phyloP scores from a whole-genome alignment of 2,329 filamentous ascomycete species.

The Aspergillus pseudotamarii region DNA sequence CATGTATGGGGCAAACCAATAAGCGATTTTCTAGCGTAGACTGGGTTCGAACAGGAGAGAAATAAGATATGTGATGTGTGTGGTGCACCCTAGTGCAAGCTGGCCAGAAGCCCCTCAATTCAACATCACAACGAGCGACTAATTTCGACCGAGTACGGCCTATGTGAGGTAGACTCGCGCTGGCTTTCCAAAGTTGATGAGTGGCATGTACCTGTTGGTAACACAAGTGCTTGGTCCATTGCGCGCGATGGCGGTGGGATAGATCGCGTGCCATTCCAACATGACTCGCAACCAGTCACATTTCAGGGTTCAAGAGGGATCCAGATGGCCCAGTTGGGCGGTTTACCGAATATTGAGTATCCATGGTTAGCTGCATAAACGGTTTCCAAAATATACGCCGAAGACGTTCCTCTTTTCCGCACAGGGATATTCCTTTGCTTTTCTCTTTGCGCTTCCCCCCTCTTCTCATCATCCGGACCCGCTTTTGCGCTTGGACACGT shows the following conservation, averaged over 20 bases:
- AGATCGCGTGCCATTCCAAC: conserved; percentile 12
- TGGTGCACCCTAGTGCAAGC: not conserved
- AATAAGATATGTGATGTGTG: not conserved
- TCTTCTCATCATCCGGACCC: not conserved
- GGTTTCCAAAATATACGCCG: conserved; percentile 15
- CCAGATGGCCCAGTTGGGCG: not conserved
- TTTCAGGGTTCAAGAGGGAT: conserved; percentile 6
- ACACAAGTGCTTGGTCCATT: conserved; percentile 3
- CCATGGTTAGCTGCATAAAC: conserved; percentile 19
- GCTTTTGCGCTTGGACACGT: conserved; percentile 1
- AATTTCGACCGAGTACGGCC: not conserved
- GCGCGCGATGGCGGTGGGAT: conserved; percentile 12
- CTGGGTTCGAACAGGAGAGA: not conserved
- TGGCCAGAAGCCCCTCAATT: not conserved
- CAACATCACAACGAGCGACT: not conserved
- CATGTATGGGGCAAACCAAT: not conserved
- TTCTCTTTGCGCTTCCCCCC: not conserved
- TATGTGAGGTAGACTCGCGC: not conserved
- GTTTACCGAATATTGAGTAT: conserved; percentile 13
- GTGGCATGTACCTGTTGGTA: not conserved
- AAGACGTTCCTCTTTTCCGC: conserved; percentile 1
- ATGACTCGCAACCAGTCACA: conserved; percentile 21
- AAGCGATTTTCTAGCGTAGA: not conserved
- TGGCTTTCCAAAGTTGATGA: not conserved
- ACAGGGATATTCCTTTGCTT: not conserved